These are phyloP conservation scores for Plenodomus lindquistii DNA, from an alignment of 2,329 filamentous ascomycete genomes.

Conservation along the genomic window DNA sequence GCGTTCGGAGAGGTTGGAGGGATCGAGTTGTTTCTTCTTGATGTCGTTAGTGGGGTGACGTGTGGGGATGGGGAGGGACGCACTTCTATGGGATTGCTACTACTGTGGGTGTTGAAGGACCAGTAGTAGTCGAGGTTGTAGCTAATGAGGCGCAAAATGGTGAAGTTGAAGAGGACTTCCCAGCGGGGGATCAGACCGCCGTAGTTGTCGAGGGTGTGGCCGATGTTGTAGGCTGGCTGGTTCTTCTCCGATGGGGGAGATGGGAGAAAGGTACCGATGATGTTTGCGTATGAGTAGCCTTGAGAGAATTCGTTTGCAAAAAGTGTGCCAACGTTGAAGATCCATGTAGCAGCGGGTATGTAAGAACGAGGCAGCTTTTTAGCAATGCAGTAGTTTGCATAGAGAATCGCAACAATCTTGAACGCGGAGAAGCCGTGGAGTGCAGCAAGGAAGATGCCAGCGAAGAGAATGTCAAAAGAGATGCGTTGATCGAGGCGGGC, in stretches of 20 bases:
- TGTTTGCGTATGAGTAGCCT: slow-evolving; percentile 73
- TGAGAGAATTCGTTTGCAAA: slow-evolving; percentile 86
- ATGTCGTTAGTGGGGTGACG: slow-evolving; percentile 61
- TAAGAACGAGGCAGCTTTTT: slow-evolving; percentile 70
- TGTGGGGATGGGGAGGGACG: slow-evolving; percentile 31
- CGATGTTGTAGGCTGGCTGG: slow-evolving; percentile 61
- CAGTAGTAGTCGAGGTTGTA: slow-evolving; percentile 98
- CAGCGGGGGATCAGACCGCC: slow-evolving; percentile 86
- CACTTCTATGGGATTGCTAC: slow-evolving; percentile 76
- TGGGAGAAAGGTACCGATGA: slow-evolving; percentile 60
- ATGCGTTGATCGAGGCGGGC: slow-evolving; percentile 65
- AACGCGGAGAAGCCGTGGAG: slow-evolving; percentile 84
- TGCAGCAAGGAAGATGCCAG: slow-evolving; percentile 73
- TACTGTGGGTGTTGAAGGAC: slow-evolving; percentile 68
- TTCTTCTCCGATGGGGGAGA: slow-evolving; percentile 48
- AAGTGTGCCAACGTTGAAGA: slow-evolving; percentile 81
- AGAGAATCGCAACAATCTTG: slow-evolving; percentile 82
- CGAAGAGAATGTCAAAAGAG: slow-evolving; percentile 82
- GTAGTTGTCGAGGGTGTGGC: slow-evolving; percentile 73
- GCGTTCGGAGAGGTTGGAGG: slow-evolving; percentile 80
- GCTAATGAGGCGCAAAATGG: slow-evolving; percentile 87
- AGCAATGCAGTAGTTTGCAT: slow-evolving; percentile 78
- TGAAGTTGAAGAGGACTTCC: slow-evolving; percentile 98
- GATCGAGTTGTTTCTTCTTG: slow-evolving; percentile 98
- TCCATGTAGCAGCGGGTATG: slow-evolving; percentile 79